Conservation (phyloP, 768 basidiomycete genomes). For the Suillus weaverae region DNA sequence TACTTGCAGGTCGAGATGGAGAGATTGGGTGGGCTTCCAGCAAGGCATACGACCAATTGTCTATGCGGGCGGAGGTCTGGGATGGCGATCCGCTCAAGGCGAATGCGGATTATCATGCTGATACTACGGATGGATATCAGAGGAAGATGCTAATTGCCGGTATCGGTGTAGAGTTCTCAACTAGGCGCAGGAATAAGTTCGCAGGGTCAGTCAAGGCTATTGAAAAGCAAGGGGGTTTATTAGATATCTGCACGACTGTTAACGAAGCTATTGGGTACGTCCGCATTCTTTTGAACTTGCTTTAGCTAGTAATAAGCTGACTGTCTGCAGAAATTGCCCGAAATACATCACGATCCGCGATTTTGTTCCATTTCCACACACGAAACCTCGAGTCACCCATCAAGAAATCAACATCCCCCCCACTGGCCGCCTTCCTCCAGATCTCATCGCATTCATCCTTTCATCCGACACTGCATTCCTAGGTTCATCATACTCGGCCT, state of each 20-base stretch:
- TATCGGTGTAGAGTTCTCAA: conserved; percentile 61
- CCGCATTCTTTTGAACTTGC: not conserved
- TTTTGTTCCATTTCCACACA: conserved; percentile 42
- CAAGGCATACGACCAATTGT: conserved; percentile 38
- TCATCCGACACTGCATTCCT: conserved; percentile 57
- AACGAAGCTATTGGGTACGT: conserved; percentile 62
- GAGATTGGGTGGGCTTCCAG: conserved; percentile 44
- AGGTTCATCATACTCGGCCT: conserved; percentile 51
- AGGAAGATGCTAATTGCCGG: conserved; percentile 48
- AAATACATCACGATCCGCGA: conserved; percentile 66
- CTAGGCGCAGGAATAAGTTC: conserved; percentile 62
- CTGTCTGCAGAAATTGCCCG: conserved; percentile 56
- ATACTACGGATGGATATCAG: conserved; percentile 15
- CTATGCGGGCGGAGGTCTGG: conserved; percentile 43
- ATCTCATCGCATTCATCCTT: conserved; percentile 48
- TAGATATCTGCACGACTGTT: conserved; percentile 41
- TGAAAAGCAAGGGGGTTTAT: conserved; percentile 26
- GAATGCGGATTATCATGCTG: not conserved
- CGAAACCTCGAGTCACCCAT: conserved; percentile 40
- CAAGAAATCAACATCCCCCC: conserved; percentile 33
- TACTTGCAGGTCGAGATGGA: conserved; percentile 48
- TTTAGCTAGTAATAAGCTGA: not conserved
- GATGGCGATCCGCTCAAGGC: conserved; percentile 52
- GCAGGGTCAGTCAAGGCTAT: conserved; percentile 48
- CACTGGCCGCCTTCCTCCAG: conserved; percentile 47